Evolutionary conservation across 2,329 filamentous ascomycete genomes (phyloP).

Genomic region (Lachnellula suecica): DNA sequence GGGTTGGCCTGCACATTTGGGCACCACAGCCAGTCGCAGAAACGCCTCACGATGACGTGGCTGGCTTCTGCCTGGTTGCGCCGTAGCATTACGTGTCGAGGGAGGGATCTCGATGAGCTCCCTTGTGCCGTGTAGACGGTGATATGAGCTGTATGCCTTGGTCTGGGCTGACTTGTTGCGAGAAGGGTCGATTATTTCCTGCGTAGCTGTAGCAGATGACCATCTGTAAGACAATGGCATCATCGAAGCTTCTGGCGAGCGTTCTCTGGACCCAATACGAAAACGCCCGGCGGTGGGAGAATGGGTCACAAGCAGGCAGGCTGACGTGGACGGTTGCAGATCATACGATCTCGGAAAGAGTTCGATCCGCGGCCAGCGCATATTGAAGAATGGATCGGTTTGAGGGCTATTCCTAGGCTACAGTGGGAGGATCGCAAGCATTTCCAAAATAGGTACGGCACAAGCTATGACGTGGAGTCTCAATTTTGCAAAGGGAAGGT

Average conservation of each 20-base stretch:
- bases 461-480: conserved; percentile 13
- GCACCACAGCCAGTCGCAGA: not conserved
- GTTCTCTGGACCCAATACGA: conserved; percentile 18
- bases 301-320: conserved; percentile 15
- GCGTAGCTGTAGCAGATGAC: conserved; percentile 13
- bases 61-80: conserved; percentile 6
- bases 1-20: not conserved
- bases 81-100: conserved; percentile 5
- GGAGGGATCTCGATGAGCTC: conserved; percentile 16
- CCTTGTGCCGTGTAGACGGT: conserved; percentile 12
- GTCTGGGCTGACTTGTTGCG: conserved; percentile 17
- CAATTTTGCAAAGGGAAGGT: conserved; percentile 19
- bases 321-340: conserved; percentile 13
- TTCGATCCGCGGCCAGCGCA: conserved; percentile 13
- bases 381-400: conserved; percentile 18
- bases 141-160: conserved; percentile 14
- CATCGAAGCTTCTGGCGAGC: conserved; percentile 18
- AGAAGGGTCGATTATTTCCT: conserved; percentile 16
- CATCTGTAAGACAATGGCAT: conserved; percentile 20
- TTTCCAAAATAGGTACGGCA: conserved; percentile 11
- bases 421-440: conserved; percentile 7
- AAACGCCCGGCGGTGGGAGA: conserved; percentile 16
- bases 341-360: conserved; percentile 14
- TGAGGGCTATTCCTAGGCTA: conserved; percentile 12
- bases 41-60: not conserved